Evolutionary conservation across 202 grass and related monocot species (phyloP).

Genomic region (Bolboschoenoplectus hybrid): DNA sequence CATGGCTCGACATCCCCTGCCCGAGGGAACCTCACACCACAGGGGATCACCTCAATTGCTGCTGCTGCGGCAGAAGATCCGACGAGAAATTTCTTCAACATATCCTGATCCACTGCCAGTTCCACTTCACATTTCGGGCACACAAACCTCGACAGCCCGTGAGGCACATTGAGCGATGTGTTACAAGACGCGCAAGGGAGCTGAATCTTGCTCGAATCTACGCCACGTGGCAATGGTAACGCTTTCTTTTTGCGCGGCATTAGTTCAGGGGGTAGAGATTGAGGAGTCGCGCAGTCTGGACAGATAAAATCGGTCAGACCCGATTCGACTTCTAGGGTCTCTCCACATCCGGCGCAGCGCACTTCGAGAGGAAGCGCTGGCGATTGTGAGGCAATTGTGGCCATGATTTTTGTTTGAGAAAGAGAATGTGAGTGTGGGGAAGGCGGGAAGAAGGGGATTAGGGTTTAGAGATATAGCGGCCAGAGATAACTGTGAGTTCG

Average conservation of each 20-base stretch:
- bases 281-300: constrained; percentile 53
- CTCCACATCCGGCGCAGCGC: constrained; percentile 50
- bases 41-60: constrained; percentile 30
- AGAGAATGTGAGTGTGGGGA: not conserved
- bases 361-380: constrained; percentile 43
- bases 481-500: not conserved
- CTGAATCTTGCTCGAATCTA: constrained; percentile 33
- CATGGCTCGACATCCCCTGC: not conserved
- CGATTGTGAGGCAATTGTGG: not conserved
- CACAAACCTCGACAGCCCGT: constrained; percentile 49
- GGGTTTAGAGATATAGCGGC: not conserved
- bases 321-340: constrained; percentile 63
- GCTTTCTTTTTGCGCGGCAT: constrained; percentile 53
- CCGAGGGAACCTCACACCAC: constrained; percentile 37
- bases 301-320: constrained; percentile 66
- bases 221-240: constrained; percentile 44
- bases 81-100: constrained; percentile 35
- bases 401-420: not conserved
- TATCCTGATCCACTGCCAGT: constrained; percentile 48
- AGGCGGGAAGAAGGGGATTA: not conserved
- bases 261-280: constrained; percentile 59
- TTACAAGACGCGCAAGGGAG: constrained; percentile 51
- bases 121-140: constrained; percentile 56
- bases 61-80: constrained; percentile 28
- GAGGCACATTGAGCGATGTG: constrained; percentile 54